Base-by-base conservation (phyloP, 2,329 filamentous ascomycete genomes). In the Hymenoscyphus scutula region DNA sequence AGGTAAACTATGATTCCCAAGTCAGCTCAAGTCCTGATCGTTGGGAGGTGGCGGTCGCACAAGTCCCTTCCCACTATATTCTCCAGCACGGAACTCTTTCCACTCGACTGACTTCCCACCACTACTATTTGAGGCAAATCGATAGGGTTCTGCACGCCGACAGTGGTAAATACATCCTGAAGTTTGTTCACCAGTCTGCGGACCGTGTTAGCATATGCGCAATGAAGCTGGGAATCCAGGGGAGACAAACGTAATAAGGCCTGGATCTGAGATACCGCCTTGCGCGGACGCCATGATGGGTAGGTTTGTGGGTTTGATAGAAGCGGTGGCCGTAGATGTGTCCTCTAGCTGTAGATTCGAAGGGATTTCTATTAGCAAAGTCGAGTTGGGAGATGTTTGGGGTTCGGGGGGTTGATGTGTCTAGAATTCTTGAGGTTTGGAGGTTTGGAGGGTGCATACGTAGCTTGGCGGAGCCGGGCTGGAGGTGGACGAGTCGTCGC, bases 21-120 rank as follows among this genome's bases (percentile, higher is more conserved):
- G 71, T 72, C 66, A 68, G 67, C 62, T 65, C 27, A 32, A 34
- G 32, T 59, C 45, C 32, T 56, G 23, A n/a, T 56, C 59, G 53
- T 55, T 51, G 62, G 58, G 59, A 61, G 65, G 66, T 67, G 63
- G 62, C 58, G 59, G 63, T 83, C 91, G 81, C 84, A 98, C 94
- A 99, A 99, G 80, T 99, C 95, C 82, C 95, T 87, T 64, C 95
- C 95, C 62, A 99, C 95, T 74, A 99, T 99, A 75, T 99, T 99
- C 79, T 99, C 95, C 74, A 99, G 80, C 71, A 99, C 95, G 19
- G 95, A 99, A 84, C 92, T 97, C 88, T 99, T 99, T 80, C 95
- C 95, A 78, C 94, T 97, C 23, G 95, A 99, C 81, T 99, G 95
- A 78, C 93, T 97, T 74, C 95, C 95, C 62, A 99, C 95, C 70